Conservation (phyloP, 129 eudicot species). For the Flaveria robusta region DNA sequence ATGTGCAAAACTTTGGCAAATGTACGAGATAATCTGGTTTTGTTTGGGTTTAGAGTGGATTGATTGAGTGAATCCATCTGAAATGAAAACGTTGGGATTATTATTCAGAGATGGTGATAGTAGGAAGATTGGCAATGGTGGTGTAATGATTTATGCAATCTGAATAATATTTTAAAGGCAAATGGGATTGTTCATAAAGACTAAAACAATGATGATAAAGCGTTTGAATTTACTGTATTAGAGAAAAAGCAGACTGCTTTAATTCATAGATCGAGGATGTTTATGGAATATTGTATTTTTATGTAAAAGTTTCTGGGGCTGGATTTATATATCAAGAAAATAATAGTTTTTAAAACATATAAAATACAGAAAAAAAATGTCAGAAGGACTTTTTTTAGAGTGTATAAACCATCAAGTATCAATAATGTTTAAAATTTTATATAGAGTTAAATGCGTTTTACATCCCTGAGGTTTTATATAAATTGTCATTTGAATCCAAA, state of each 20-base stretch:
- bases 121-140: conserved; percentile 18
- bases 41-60: conserved; percentile 47
- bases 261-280: conserved; percentile 46
- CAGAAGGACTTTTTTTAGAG: too few relatives aligned
- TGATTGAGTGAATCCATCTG: conserved; percentile 77
- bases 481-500: too few relatives aligned
- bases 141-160: conserved; percentile 20
- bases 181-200: conserved; percentile 36
- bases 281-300: conserved; percentile 3
- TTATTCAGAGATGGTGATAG: not conserved
- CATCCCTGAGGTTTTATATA: too few relatives aligned
- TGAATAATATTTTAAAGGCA: conserved; percentile 21
- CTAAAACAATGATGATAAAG: conserved; percentile 40
- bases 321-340: not conserved
- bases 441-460: too few relatives aligned
- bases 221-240: conserved; percentile 14
- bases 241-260: conserved; percentile 53
- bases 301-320: not conserved
- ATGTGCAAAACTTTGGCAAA: conserved; percentile 71
- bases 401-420: too few relatives aligned
- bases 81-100: conserved; percentile 7
- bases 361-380: not conserved
- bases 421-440: too few relatives aligned
- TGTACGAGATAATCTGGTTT: conserved; percentile 58
- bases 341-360: not conserved